Base-by-base conservation (phyloP, 2,329 filamentous ascomycete genomes). In the Periglandula ipomoeae region DNA sequence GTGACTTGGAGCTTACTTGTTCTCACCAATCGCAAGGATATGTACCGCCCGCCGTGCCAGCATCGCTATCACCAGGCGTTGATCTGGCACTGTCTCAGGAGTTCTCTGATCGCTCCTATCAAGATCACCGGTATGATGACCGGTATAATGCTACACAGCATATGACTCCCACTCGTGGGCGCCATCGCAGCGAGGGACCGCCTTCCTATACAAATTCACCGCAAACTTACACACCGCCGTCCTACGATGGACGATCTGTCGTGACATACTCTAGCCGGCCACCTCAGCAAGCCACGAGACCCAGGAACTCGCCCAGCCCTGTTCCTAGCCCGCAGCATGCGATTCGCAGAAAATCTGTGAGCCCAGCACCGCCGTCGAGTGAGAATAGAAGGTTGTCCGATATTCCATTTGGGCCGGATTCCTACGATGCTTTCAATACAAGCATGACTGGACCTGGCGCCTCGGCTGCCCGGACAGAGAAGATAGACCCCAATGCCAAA, bases 371-470 rank as follows among this genome's bases (percentile, higher is more conserved):
- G 53, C 75, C 62, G 20, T 71, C 62, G 34, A 63, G 67, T 47
- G 72, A 68, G 42, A 63, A 69, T 42, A 72, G 78, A 50, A 69
- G 76, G 44, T 58, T 78, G 5, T 85, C 83, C 2, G 76, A 75
- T 15, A 66, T 85, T 4, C 85, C 85, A 0, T 91, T 88, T 57
- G 79, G 82, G 0, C 87, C 87, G 0, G 87, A 90, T 60, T 84
- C 81, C 30, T 90, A 88, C 59, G 81, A 89, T 57, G 74, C 78
- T 1, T 73, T 88, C 54, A 90, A 90, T 53, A 84, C 85, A 1
- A 65, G 65, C 4, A 55, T 75, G 15, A 65, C 69, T 24, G 61
- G 64, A n/a, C 63, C 61, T 22, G 65, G 60, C 1, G 69, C 54
- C n/a, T 44, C 41, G 5, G 55, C 55, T 9, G 53, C 56, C 19